Evolutionary conservation across 164 flowering plant genomes (phyloP), one percentile per base, ranked within the genome.

Genomic region (Warburgia ugandensis): DNA sequence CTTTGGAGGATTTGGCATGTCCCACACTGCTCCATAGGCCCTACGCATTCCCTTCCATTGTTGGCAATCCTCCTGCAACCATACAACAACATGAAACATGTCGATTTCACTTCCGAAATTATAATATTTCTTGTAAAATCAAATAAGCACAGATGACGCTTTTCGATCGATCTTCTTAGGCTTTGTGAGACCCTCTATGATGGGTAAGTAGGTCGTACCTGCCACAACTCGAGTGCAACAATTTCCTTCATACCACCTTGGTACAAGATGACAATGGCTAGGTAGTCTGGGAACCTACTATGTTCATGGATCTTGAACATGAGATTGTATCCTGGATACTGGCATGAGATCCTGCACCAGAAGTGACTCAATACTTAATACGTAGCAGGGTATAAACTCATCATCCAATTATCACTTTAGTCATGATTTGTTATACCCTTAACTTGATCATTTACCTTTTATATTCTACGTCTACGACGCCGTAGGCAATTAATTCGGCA

Each of bases 391-490:
- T 25, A 9, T 17, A 12, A 1, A 20, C 2, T n/a, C 25, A 43
- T 2, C n/a, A 25, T 23, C 11, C n/a, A 37, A 5, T 5, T 12
- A 9, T 11, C 42, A 9, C 16, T 38, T 12, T 38, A 9, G n/a
- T 12, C 4, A 9, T n/a, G 42, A 10, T 38, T n/a, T 38, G n/a
- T 38, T 26, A 22, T 32, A 4, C 11, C 14, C 33, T 39, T n/a
- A n/a, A n/a, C 7, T n/a, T 19, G 26, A 1, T 1, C 19, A 6
- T 42, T 5, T 21, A 69, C 65, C 94, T 69, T 52, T 52, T 54
- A 63, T 59, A 91, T 58, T 87, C 90, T 0, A 91, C 52, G 46
- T 85, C 92, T 1, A 91, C 77, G 1, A 78, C 94, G 14, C 98
- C 96, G 10, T 67, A 73, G 2, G 80, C 72, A 42, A 72, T 62